Evolutionary conservation across 2,329 filamentous ascomycete species (phyloP).

Genomic region (Cladobotryum mycophilum): DNA sequence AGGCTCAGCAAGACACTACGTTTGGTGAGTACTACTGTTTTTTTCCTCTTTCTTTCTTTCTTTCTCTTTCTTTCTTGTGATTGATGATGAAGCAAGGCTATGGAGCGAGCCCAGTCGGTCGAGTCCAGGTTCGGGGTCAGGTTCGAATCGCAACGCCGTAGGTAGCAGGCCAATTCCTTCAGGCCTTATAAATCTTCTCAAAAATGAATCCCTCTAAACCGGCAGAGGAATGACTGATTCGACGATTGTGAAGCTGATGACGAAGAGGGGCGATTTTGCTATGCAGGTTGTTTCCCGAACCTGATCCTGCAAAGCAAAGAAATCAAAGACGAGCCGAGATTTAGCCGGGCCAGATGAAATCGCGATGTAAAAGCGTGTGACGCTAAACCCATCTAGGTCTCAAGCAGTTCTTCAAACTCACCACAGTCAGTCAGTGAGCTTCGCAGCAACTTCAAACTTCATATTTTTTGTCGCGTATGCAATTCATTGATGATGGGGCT

Average conservation of each 20-base stretch:
- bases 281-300: neutral
- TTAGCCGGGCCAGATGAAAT: conserved; percentile 1
- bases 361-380: too few species aligned
- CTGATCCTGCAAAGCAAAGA: neutral
- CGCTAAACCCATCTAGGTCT: conserved; percentile 1
- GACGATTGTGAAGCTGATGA: neutral
- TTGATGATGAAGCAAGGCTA: neutral
- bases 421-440: neutral
- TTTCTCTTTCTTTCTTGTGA: neutral
- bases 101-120: conserved; percentile 1
- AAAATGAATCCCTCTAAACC: neutral
- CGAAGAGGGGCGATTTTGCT: conserved; percentile 2
- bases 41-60: neutral
- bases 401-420: neutral
- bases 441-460: too few species aligned
- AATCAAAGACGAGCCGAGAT: neutral
- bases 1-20: conserved; percentile 36
- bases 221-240: neutral
- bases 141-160: neutral
- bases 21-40: conserved; percentile 35
- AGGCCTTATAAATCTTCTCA: neutral
- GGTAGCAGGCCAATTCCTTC: neutral
- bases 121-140: neutral
- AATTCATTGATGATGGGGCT: conserved; percentile 33
- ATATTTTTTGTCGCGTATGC: neutral